Percentiles rank a stretch among this genome's conserved stretches.
phyloP scores from a whole-genome alignment of 768 basidiomycete genomes.

The Tephrocybe sp. region DNA sequence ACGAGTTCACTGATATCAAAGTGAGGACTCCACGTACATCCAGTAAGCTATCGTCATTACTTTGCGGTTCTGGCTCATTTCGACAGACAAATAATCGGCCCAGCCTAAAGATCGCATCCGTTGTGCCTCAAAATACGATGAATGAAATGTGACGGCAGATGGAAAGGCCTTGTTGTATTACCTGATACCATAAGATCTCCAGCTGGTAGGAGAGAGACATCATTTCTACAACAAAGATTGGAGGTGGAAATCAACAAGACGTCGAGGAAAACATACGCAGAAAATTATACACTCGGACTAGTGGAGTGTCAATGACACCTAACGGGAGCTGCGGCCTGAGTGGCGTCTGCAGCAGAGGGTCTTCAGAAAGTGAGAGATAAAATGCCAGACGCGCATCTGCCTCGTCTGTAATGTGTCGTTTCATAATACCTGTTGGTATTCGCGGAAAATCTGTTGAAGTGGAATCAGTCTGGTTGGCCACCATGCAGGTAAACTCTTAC shows the following conservation, averaged over 20 bases:
- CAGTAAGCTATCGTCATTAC: constrained; percentile 80
- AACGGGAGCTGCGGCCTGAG: constrained; percentile 54
- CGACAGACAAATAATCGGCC: constrained; percentile 72
- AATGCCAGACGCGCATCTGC: constrained; percentile 67
- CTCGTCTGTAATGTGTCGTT: constrained; percentile 70
- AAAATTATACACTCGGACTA: constrained; percentile 85
- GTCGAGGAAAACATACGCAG: constrained; percentile 59
- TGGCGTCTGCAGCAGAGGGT: constrained; percentile 40
- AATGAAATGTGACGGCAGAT: neutral
- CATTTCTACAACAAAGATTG: constrained; percentile 55
- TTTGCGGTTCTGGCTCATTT: constrained; percentile 69
- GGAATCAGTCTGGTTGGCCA: neutral
- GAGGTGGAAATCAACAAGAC: neutral
- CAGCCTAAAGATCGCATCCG: constrained; percentile 86
- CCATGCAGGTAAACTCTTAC: constrained; percentile 31
- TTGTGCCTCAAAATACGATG: constrained; percentile 49
- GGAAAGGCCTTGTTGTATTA: constrained; percentile 18
- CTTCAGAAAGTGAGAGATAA: constrained; percentile 53
- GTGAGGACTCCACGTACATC: constrained; percentile 59
- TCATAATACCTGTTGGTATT: constrained; percentile 60
- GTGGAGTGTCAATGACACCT: constrained; percentile 74
- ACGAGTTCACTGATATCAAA: too few relatives aligned
- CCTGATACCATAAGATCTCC: constrained; percentile 84
- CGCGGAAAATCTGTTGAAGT: constrained; percentile 65
- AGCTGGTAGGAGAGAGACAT: constrained; percentile 92